Evolutionary conservation across 1,139 yeast species (phyloP).

Genomic region (Taphrina populina): DNA sequence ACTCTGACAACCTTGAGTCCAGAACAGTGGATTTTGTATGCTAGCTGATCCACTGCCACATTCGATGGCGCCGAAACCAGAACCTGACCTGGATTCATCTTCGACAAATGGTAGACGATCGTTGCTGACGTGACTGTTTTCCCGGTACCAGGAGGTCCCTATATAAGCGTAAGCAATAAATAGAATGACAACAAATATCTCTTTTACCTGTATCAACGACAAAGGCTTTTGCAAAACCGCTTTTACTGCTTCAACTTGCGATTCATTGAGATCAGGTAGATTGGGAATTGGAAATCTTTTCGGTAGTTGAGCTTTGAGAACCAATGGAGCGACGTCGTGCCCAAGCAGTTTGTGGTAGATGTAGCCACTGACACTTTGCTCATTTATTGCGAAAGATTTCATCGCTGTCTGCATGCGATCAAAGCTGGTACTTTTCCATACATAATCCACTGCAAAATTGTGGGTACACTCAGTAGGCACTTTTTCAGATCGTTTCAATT

Average conservation of each 20-base stretch:
- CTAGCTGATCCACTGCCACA: constrained; percentile 90
- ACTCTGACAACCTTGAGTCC: constrained; percentile 77
- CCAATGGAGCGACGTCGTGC: constrained; percentile 66
- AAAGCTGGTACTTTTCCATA: constrained; percentile 85
- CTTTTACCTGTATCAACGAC: constrained; percentile 63
- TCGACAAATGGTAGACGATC: constrained; percentile 72
- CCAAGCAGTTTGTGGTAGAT: constrained; percentile 81
- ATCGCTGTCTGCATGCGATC: constrained; percentile 82
- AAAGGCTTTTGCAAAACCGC: constrained; percentile 72
- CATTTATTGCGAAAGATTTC: constrained; percentile 66
- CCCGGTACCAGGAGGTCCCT: constrained; percentile 98
- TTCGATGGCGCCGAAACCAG: constrained; percentile 94
- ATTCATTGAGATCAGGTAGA: constrained; percentile 66
- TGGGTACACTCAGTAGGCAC: constrained; percentile 64
- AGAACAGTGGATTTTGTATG: constrained; percentile 62
- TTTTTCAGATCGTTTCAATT: constrained; percentile 51
- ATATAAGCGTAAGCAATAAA: too few species aligned
- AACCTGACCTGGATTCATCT: constrained; percentile 58
- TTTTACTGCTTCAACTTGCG: constrained; percentile 77
- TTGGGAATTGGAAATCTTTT: constrained; percentile 62
- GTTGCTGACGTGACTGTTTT: constrained; percentile 93
- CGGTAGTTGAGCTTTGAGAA: constrained; percentile 63
- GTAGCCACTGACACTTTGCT: constrained; percentile 70
- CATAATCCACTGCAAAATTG: constrained; percentile 80
- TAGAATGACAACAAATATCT: neutral